Conservation (phyloP, 371 early-diverging fungal genomes). For the Zychaea mexicana region DNA sequence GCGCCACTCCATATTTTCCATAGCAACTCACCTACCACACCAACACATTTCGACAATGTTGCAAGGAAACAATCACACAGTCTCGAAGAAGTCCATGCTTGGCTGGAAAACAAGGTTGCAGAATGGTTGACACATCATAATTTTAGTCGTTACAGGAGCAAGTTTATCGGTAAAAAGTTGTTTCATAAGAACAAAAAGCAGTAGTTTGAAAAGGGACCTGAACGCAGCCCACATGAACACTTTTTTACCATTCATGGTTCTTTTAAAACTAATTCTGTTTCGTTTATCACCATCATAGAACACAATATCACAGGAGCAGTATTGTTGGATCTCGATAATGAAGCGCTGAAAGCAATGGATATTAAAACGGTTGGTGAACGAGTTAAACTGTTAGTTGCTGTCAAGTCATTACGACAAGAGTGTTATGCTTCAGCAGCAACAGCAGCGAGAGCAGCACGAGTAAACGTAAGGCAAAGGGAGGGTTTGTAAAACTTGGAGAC, state of each 20-base stretch:
- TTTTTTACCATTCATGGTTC: background rate
- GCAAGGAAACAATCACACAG: slow-evolving; percentile 34
- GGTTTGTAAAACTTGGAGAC: background rate
- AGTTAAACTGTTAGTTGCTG: slow-evolving; percentile 73
- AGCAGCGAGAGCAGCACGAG: slow-evolving; percentile 28
- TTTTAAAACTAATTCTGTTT: background rate
- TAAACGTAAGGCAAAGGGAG: slow-evolving; percentile 5
- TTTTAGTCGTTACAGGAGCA: slow-evolving; percentile 64
- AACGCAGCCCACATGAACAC: background rate
- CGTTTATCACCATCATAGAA: slow-evolving; percentile 30
- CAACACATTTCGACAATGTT: slow-evolving; percentile 43
- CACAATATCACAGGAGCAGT: slow-evolving; percentile 81
- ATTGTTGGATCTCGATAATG: slow-evolving; percentile 82
- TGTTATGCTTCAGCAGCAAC: slow-evolving; percentile 49
- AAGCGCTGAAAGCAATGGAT: slow-evolving; percentile 80
- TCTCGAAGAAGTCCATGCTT: slow-evolving; percentile 58
- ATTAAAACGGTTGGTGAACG: slow-evolving; percentile 85
- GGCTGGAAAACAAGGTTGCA: slow-evolving; percentile 75
- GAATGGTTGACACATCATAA: slow-evolving; percentile 78
- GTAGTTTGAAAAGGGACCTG: background rate
- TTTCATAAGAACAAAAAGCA: background rate
- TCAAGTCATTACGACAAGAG: slow-evolving; percentile 69
- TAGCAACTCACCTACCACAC: slow-evolving; percentile 42
- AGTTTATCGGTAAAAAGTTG: slow-evolving; percentile 60
- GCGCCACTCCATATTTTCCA: slow-evolving; percentile 19